Base-by-base conservation (phyloP, 257 asterid genomes). In the Euphrasia confusa region DNA sequence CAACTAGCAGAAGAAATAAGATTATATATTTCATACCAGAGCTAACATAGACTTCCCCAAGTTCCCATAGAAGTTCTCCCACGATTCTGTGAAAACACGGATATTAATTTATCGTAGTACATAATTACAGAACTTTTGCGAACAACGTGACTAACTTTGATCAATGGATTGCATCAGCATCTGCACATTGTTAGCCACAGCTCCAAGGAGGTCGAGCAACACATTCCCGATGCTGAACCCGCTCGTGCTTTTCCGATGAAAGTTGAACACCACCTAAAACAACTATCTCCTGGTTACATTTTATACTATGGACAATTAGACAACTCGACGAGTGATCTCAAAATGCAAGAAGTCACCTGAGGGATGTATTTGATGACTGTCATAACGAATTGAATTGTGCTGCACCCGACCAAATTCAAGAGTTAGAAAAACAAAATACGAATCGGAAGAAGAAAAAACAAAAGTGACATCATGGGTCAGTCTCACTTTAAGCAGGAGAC, bases 211-310 rank as follows among this genome's bases (percentile, higher is more conserved):
- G 72, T 88, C 96, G 42, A 88, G 92, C 64, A 85, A 71, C 57
- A 88, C 77, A 66, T 83, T 85, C 69, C 94, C 96, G 52, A 88
- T 83, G 80, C 96, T 88, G 69, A 79, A 88, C 55, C 96, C 96
- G 37, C 70, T 26, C 0, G 95, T 88, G 74, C 89, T 85, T 64
- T 88, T 88, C 45, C 87, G 68, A n/a, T 54, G 78, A 39, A 83
- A 88, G 73, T 88, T 88, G 66, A 83, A 73, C 6, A 85, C 48
- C n/a, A 76, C 96, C n/a, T n/a, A n/a, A n/a, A n/a, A n/a, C n/a
- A n/a, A n/a, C n/a, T n/a, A n/a, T n/a, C n/a, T n/a, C n/a, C n/a
- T n/a, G n/a, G n/a, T n/a, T n/a, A n/a, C n/a, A n/a, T n/a, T n/a
- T n/a, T n/a, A n/a, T n/a, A n/a, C n/a, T n/a, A n/a, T n/a, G n/a